Base-by-base conservation (phyloP, 1,139 yeast species). In the Geotrichum klebahnii region DNA sequence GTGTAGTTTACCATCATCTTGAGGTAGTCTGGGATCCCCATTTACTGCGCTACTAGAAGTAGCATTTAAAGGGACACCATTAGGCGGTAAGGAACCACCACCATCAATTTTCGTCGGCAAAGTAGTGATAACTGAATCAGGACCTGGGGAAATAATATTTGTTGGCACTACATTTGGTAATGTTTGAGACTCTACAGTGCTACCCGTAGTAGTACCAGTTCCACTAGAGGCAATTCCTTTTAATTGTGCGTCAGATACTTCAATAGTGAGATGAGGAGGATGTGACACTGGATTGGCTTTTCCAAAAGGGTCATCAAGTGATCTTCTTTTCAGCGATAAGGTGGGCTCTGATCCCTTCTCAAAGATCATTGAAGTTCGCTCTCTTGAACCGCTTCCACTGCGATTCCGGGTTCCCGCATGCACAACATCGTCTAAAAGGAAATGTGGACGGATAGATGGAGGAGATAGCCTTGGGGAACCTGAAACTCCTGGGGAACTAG, bases 1-100 rank as follows among this genome's bases (percentile, higher is more conserved):
- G 68, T 90, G 97, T 52, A 86, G 69, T 64, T 86, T 89, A 5
- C 95, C 96, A 66, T 90, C 97, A 65, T 89, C 90, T 63, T 84
- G 88, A 1, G 95, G 95, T 58, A 89, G 71, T 40, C 95, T 74
- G 1, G 95, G 89, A 61, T 86, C 95, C 20, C 58, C 55, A 47
- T 48, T 48, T 28, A 31, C 10, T 3, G 22, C 31, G n/a, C n/a
- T n/a, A n/a, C n/a, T n/a, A n/a, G n/a, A n/a, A n/a, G n/a, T n/a
- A n/a, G n/a, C n/a, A n/a, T n/a, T n/a, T n/a, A n/a, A n/a, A n/a
- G n/a, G n/a, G n/a, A n/a, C n/a, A n/a, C n/a, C n/a, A n/a, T n/a
- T n/a, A n/a, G n/a, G n/a, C n/a, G n/a, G n/a, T n/a, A n/a, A n/a
- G n/a, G n/a, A n/a, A n/a, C n/a, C n/a, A n/a, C n/a, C n/a, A n/a